A percentile compares a stretch with the other conserved stretches of the same genome.
phyloP scores from a whole-genome alignment of 2,329 filamentous ascomycete species.

The Metarhizium album region DNA sequence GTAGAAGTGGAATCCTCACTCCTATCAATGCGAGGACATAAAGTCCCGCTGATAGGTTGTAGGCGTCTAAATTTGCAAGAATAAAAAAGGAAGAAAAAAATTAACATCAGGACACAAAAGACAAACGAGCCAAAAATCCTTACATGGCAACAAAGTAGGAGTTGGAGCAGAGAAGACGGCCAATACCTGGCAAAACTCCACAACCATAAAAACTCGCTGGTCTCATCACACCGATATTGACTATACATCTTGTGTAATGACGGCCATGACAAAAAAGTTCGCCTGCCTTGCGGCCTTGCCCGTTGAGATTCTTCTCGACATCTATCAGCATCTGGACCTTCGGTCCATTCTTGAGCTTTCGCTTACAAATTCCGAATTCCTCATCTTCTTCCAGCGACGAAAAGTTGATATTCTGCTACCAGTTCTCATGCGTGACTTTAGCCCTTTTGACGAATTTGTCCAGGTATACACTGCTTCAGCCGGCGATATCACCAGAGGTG shows the following conservation, averaged over 20 bases:
- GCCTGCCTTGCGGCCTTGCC: slow-evolving; percentile 24
- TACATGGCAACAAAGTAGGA: background rate
- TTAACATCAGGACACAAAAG: background rate
- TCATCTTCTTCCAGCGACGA: slow-evolving; percentile 29
- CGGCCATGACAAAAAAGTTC: slow-evolving; percentile 5
- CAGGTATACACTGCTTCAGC: slow-evolving; percentile 33
- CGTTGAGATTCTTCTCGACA: slow-evolving; percentile 36
- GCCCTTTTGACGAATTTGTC: slow-evolving; percentile 34
- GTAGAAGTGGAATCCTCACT: background rate
- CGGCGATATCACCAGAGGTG: slow-evolving; percentile 23
- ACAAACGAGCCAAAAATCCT: too few species aligned
- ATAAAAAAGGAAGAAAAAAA: background rate
- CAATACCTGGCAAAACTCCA: background rate
- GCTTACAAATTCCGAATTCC: slow-evolving; percentile 26
- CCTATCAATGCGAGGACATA: slow-evolving; percentile 22
- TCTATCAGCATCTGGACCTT: slow-evolving; percentile 34
- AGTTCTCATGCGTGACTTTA: slow-evolving; percentile 31
- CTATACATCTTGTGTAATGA: slow-evolving; percentile 10
- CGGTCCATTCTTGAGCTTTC: slow-evolving; percentile 28
- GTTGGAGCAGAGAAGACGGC: background rate
- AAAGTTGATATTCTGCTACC: slow-evolving; percentile 31
- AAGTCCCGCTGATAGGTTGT: background rate
- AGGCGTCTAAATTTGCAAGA: background rate
- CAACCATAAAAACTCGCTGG: background rate
- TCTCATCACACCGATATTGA: background rate